Evolutionary conservation across 495 filamentous ascomycete genomes (phyloP).

Genomic region (Beverwykella pulmonaria): DNA sequence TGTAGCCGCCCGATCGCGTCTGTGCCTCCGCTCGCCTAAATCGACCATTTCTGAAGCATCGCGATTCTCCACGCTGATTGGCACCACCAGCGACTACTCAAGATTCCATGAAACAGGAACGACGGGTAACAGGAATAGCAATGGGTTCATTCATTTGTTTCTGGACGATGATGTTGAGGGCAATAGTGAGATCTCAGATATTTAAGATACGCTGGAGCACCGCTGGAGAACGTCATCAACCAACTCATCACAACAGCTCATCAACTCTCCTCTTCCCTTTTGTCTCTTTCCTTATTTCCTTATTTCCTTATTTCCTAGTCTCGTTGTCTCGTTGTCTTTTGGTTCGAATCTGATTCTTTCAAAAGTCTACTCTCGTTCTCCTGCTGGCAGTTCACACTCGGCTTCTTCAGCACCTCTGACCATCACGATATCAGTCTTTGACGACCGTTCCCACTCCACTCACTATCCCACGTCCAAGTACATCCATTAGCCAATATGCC

Average conservation of each 20-base stretch:
- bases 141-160: slow-evolving; percentile 21
- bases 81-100: slow-evolving; percentile 39
- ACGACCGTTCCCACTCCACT: slow-evolving; percentile 6
- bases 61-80: slow-evolving; percentile 30
- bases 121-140: slow-evolving; percentile 35
- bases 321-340: slow-evolving; percentile 22
- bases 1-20: slow-evolving; percentile 38
- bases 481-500: slow-evolving; percentile 47
- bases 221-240: slow-evolving; percentile 26
- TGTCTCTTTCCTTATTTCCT: slow-evolving; percentile 35
- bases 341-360: slow-evolving; percentile 35
- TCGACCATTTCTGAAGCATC: slow-evolving; percentile 36
- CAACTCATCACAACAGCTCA: slow-evolving; percentile 33
- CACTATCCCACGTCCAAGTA: slow-evolving; percentile 1
- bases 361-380: slow-evolving; percentile 35
- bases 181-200: slow-evolving; percentile 23
- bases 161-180: slow-evolving; percentile 22
- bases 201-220: slow-evolving; percentile 33
- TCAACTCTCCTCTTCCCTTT: slow-evolving; percentile 36
- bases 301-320: slow-evolving; percentile 25
- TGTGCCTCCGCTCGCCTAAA: slow-evolving; percentile 31
- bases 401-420: slow-evolving; percentile 28
- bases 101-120: slow-evolving; percentile 33
- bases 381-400: slow-evolving; percentile 41
- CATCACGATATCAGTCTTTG: slow-evolving; percentile 28